These are phyloP conservation scores for Bremia lactucae DNA, from an alignment of 352 stramenopile species.

Conservation along the genomic window DNA sequence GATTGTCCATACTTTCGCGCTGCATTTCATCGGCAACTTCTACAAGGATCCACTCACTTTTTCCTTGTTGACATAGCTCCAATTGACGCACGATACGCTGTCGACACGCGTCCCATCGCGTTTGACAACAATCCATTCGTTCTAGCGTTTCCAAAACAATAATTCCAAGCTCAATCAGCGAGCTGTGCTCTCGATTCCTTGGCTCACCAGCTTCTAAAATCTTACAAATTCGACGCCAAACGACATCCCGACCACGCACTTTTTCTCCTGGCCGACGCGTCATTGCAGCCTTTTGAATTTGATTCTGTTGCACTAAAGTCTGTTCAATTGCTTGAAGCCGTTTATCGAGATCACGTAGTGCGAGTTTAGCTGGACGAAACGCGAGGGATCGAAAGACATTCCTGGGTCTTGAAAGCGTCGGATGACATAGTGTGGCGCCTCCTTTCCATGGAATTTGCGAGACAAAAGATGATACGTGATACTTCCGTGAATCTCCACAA, in stretches of 20 bases:
- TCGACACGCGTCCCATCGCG: slow-evolving; percentile 41
- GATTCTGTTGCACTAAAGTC: slow-evolving; percentile 32
- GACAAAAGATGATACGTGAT: slow-evolving; percentile 45
- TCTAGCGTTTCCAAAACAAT: slow-evolving; percentile 67
- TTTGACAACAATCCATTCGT: slow-evolving; percentile 46
- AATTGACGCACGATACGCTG: slow-evolving; percentile 35
- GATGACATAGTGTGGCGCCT: slow-evolving; percentile 55
- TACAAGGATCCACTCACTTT: slow-evolving; percentile 56
- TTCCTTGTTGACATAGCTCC: slow-evolving; percentile 37
- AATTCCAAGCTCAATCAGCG: slow-evolving; percentile 58
- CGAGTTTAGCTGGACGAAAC: slow-evolving; percentile 50
- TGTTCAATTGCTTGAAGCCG: slow-evolving; percentile 52
- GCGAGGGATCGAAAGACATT: slow-evolving; percentile 58
- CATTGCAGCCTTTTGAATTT: slow-evolving; percentile 34
- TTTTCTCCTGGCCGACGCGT: slow-evolving; percentile 40
- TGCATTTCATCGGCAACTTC: slow-evolving; percentile 57
- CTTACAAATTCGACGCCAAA: slow-evolving; percentile 53
- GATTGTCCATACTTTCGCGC: slow-evolving; percentile 23
- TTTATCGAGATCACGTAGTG: slow-evolving; percentile 59
- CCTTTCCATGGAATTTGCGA: slow-evolving; percentile 53
- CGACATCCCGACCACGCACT: slow-evolving; percentile 55
- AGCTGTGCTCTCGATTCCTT: slow-evolving; percentile 36
- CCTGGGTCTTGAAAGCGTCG: slow-evolving; percentile 25
- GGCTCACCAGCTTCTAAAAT: slow-evolving; percentile 59
- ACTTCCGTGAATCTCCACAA: slow-evolving; percentile 7